A percentile compares a stretch with the other conserved stretches of the same genome.
These are phyloP conservation scores for Penicillium verhagenii DNA, from an alignment of 495 filamentous ascomycete species.

Conservation along the genomic window DNA sequence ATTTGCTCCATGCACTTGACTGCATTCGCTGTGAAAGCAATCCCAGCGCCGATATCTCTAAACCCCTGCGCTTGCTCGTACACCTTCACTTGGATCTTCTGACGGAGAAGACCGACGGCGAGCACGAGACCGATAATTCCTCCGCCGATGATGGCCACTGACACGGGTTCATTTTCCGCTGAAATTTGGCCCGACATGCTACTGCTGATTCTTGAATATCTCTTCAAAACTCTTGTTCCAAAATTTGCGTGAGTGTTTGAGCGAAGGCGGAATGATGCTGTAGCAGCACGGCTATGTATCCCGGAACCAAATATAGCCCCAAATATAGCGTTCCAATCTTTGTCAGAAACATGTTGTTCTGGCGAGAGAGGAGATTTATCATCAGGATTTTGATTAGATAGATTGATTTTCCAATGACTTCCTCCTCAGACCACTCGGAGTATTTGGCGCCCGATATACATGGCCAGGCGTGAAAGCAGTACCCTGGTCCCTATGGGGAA, in stretches of 20 bases:
- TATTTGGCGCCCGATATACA: background rate
- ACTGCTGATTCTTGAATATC: background rate
- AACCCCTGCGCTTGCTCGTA: slow-evolving; percentile 20
- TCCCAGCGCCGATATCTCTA: slow-evolving; percentile 19
- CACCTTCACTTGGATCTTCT: slow-evolving; percentile 11
- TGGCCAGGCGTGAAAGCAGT: background rate
- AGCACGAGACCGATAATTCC: slow-evolving; percentile 22
- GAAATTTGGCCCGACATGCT: background rate
- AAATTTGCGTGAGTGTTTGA: no score
- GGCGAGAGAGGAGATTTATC: no score
- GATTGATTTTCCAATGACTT: no score
- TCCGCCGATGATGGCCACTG: slow-evolving; percentile 22
- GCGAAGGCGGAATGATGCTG: no score
- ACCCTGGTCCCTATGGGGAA: no score
- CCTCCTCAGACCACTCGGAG: no score
- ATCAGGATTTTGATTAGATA: no score
- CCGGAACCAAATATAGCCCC: background rate
- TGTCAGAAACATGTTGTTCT: no score
- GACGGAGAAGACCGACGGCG: slow-evolving; percentile 16
- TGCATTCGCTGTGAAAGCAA: slow-evolving; percentile 19
- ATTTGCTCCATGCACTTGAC: slow-evolving; percentile 12
- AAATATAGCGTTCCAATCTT: no score
- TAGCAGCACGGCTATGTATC: no score
- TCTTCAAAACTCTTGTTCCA: no score
- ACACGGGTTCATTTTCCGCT: background rate